Conservation (phyloP, 2,329 filamentous ascomycete species). For the Cladosporium colombiae region DNA sequence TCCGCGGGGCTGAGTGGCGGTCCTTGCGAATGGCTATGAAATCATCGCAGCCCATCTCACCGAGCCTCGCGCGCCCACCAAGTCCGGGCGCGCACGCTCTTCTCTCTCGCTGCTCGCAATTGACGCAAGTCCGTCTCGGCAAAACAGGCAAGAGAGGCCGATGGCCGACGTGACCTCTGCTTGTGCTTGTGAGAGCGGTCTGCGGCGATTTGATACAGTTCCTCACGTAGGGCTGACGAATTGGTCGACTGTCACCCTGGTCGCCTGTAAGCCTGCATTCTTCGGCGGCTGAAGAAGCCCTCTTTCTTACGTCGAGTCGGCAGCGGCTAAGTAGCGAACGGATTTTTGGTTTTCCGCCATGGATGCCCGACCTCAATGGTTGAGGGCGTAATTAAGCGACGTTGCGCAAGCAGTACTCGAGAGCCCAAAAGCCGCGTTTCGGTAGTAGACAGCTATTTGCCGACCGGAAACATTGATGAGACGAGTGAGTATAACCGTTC, state of each 20-base stretch:
- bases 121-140: slow-evolving; percentile 9
- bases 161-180: background rate
- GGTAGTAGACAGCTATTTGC: background rate
- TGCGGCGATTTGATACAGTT: background rate
- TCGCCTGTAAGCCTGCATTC: background rate
- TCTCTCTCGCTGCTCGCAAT: slow-evolving; percentile 11
- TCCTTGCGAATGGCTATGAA: background rate
- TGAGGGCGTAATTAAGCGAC: background rate
- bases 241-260: slow-evolving; percentile 8
- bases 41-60: slow-evolving; percentile 12
- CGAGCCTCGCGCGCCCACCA: slow-evolving; percentile 7
- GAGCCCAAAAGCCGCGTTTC: background rate
- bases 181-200: background rate
- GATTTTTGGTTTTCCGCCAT: slow-evolving; percentile 5
- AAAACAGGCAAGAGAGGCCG: slow-evolving; percentile 11
- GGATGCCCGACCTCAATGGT: background rate
- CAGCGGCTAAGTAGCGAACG: slow-evolving; percentile 7
- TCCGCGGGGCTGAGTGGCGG: slow-evolving; percentile 18
- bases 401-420: background rate
- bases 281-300: slow-evolving; percentile 15
- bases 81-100: slow-evolving; percentile 9
- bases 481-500: background rate
- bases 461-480: background rate
- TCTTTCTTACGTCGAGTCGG: background rate
- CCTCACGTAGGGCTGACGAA: background rate